Base-by-base conservation (phyloP, 1,284 basidiomycete species). In the Singerocomus rubriflavus region DNA sequence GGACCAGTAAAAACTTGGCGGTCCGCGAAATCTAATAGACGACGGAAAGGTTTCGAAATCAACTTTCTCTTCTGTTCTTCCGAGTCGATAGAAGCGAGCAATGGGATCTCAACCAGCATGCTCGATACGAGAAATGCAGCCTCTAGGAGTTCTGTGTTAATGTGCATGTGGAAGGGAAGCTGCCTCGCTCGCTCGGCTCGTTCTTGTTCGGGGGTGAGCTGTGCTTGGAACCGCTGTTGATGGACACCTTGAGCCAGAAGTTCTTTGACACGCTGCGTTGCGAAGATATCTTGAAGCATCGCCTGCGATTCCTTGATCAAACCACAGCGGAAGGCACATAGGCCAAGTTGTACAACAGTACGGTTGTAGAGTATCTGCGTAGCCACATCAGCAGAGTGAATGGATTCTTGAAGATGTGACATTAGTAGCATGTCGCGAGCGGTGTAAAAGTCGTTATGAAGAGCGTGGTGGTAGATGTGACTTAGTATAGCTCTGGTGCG, bases 111-210 rank as follows among this genome's bases (percentile, higher is more conserved):
- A 46, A 98, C 88, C 37, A 99, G 80, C 97, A 99, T 99, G 72
- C 93, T 97, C 16, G 93, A 96, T 35, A 97, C 93, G 38, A 99
- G 79, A 79, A 98, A 99, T 8, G 93, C 95, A 38, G 94, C 95
- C 72, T 99, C 97, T 55, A 99, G 79, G 27, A 99, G 77, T 72
- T 99, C 97, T 13, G 97, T 92, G 75, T 99, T 99, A 74, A 99
- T 96, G 75, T 99, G 97, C 90, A 99, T 93, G 73, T 99, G 97
- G 88, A 99, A 99, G 31, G 97, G 97, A 25, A 99, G 79, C 64
- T 98, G 92, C 41, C 96, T 83, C 61, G 94, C 91, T 62, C 94
- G 91, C 71, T 99, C 97, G 7, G 94, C 85, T 68, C 94, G 91
- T 71, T 99, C 97, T 73, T 99, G 96, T 71, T 99, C 97, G 7